A percentile compares a stretch with the other conserved stretches of the same genome.
Conservation (phyloP, 2,329 filamentous ascomycete genomes). For the Ophiosphaerella korrae region DNA sequence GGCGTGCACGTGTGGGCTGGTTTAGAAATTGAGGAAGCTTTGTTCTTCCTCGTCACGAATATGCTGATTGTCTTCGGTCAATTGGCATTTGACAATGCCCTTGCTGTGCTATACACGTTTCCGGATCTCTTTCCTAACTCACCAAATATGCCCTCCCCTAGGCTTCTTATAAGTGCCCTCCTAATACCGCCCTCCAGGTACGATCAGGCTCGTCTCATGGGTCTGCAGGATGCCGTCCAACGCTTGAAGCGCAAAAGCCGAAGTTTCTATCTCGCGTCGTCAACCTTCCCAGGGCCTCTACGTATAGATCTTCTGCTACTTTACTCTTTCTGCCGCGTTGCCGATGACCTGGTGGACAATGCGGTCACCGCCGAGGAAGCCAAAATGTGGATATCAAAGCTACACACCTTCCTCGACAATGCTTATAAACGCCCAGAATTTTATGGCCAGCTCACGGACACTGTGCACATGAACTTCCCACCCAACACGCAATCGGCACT, state of each 20-base stretch:
- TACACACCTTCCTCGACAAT: slow-evolving; percentile 63
- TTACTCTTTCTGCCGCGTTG: slow-evolving; percentile 76
- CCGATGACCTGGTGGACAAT: slow-evolving; percentile 75
- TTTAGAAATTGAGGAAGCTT: slow-evolving; percentile 73
- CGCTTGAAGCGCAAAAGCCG: slow-evolving; percentile 69
- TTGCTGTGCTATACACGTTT: slow-evolving; percentile 69
- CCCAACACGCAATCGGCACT: slow-evolving; percentile 59
- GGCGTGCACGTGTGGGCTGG: slow-evolving; percentile 66
- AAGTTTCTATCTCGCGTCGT: slow-evolving; percentile 75
- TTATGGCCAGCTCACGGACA: slow-evolving; percentile 26
- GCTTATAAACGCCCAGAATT: slow-evolving; percentile 48
- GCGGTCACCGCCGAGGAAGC: slow-evolving; percentile 60
- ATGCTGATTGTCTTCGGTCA: slow-evolving; percentile 71
- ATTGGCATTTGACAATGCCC: slow-evolving; percentile 70
- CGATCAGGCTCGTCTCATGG: slow-evolving; percentile 62
- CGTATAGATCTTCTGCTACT: slow-evolving; percentile 71
- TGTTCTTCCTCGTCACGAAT: slow-evolving; percentile 76
- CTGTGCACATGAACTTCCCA: slow-evolving; percentile 59
- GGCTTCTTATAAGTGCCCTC: slow-evolving; percentile 59
- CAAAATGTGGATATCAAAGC: slow-evolving; percentile 62
- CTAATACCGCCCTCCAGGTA: slow-evolving; percentile 57
- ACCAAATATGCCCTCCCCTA: slow-evolving; percentile 56
- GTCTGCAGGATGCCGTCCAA: slow-evolving; percentile 63
- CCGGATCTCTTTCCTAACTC: slow-evolving; percentile 61
- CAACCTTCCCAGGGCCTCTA: slow-evolving; percentile 69